Base-by-base conservation (phyloP, 768 basidiomycete genomes). In the Boletus rubescentipes region DNA sequence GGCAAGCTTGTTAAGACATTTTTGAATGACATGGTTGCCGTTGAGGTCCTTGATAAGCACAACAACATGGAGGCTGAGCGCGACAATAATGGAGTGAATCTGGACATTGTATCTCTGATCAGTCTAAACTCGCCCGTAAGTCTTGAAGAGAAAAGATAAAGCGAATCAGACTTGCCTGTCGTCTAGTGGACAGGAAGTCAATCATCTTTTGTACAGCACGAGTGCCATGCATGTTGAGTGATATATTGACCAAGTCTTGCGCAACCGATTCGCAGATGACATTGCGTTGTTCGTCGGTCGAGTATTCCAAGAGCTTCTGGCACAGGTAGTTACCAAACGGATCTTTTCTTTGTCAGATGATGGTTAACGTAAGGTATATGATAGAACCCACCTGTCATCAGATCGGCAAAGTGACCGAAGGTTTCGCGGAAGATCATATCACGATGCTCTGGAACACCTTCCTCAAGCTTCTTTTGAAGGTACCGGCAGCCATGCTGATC, bases 141-240 rank as follows among this genome's bases (percentile, higher is more conserved):
- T 78, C 75, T 71, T 69, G 74, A 72, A 76, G 72, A 75, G 71
- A 69, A 70, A 61, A 68, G 61, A 61, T 45, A 51, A 62, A 58
- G 54, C 47, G 61, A 59, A 66, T 51, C 44, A 55, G 58, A 83
- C 87, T 82, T 77, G 78, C 91, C 89, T 94, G 93, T 67, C 97
- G 79, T 64, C 91, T 86, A 49, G 92, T 93, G 20, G 95, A 96
- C 67, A 99, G 75, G 79, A 97, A 98, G 72, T 99, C 97, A 59
- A 99, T 97, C 96, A 98, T 98, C 78, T 98, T 98, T 77, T 99
- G 97, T 54, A 98, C 97, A 26, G 97, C 97, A 57, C 97, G 87
- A 31, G 97, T 99, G 31, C 97, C 97, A 73, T 99, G 97, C 97
- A 99, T 99, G 75, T 99, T 99, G 58, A 99, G 79, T 32, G 94